phyloP scores from a whole-genome alignment of 2,329 filamentous ascomycete genomes.

The Botrytis porri region DNA sequence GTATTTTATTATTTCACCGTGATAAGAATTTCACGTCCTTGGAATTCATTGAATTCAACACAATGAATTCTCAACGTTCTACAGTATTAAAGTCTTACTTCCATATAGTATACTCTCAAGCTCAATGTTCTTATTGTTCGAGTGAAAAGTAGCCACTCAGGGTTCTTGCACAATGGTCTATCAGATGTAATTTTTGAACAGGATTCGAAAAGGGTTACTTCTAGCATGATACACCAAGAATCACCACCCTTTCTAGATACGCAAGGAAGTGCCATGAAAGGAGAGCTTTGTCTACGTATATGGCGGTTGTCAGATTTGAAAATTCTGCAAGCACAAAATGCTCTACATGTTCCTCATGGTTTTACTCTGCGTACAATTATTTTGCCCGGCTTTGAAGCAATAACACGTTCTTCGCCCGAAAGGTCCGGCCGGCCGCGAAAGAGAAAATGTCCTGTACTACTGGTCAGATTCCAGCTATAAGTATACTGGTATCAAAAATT shows the following conservation, averaged over 20 bases:
- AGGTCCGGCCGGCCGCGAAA: background rate
- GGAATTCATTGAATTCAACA: background rate
- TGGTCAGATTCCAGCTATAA: background rate
- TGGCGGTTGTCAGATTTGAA: background rate
- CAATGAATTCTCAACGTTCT: background rate
- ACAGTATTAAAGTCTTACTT: background rate
- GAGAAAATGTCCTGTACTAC: background rate
- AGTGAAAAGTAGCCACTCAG: background rate
- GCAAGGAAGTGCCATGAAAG: background rate
- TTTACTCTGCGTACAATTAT: background rate
- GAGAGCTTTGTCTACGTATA: background rate
- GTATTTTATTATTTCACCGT: background rate
- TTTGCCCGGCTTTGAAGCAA: background rate
- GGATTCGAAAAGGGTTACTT: background rate
- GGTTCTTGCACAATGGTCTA: background rate
- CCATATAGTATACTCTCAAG: background rate
- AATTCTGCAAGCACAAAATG: background rate
- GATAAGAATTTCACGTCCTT: background rate
- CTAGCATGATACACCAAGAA: background rate
- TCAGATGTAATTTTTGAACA: background rate
- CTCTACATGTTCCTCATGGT: background rate
- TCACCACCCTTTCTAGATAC: background rate
- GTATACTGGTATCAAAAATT: background rate
- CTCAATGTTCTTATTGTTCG: background rate
- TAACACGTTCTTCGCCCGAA: background rate